These are phyloP conservation scores for Colletotrichum destructivum DNA, from an alignment of 2,329 filamentous ascomycete species.

Conservation along the genomic window DNA sequence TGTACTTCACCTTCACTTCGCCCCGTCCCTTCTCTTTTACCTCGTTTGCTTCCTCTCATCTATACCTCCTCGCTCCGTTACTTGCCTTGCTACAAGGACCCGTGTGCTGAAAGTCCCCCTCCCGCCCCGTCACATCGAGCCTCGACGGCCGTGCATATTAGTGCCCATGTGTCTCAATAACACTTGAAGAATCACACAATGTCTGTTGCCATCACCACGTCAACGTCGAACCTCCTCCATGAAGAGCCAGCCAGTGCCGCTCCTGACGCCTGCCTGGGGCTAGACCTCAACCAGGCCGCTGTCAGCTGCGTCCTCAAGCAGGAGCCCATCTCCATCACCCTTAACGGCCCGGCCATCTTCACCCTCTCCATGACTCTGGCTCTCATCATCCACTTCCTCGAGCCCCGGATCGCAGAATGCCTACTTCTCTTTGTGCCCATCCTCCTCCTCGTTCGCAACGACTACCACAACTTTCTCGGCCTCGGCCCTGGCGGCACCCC, in stretches of 20 bases:
- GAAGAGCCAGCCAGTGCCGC: conserved; percentile 37
- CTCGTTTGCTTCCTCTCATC: background rate
- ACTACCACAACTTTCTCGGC: conserved; percentile 82
- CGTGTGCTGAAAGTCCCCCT: conserved; percentile 10
- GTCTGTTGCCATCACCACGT: conserved; percentile 41
- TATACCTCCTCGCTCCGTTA: conserved; percentile 14
- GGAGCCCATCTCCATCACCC: conserved; percentile 67
- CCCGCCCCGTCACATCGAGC: conserved; percentile 17
- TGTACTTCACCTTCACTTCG: background rate
- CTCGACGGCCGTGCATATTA: conserved; percentile 41
- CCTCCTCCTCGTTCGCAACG: conserved; percentile 71
- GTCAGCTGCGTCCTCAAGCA: conserved; percentile 56
- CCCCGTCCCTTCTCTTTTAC: background rate
- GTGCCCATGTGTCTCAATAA: conserved; percentile 37
- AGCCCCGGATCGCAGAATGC: conserved; percentile 62
- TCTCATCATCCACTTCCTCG: conserved; percentile 66
- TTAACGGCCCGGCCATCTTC: conserved; percentile 66
- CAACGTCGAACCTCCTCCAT: conserved; percentile 31
- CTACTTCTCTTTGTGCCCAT: conserved; percentile 66
- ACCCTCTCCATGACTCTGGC: conserved; percentile 62
- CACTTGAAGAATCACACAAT: conserved; percentile 28
- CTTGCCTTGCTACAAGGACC: background rate
- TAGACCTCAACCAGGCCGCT: conserved; percentile 57
- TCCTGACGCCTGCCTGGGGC: conserved; percentile 32
- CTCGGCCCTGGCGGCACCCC: conserved; percentile 88